Percentiles rank a stretch among this genome's conserved stretches.
Conservation (phyloP, 2,329 filamentous ascomycete genomes). For the Mariannaea elegans region DNA sequence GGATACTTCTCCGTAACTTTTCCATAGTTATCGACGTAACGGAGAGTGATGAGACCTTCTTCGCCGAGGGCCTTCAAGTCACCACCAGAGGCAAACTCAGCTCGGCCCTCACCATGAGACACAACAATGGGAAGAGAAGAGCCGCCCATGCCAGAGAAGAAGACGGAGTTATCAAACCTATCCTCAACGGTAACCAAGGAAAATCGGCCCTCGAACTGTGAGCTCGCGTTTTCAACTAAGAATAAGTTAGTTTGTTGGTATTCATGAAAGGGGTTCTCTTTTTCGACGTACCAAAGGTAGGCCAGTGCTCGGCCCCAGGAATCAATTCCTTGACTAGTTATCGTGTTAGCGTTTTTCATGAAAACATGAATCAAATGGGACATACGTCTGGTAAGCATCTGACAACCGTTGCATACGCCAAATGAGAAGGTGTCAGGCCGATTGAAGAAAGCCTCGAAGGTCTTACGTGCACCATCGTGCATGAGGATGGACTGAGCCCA, state of each 20-base stretch:
- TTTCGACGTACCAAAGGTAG: conserved; percentile 69
- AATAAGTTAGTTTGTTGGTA: conserved; percentile 5
- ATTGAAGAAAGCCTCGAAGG: conserved; percentile 87
- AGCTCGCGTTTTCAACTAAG: conserved; percentile 72
- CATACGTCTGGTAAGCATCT: conserved; percentile 79
- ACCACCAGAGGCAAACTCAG: conserved; percentile 69
- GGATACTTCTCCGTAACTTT: conserved; percentile 85
- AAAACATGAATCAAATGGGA: neutral
- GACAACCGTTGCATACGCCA: conserved; percentile 97
- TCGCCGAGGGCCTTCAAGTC: conserved; percentile 65
- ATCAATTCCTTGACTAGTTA: conserved; percentile 38
- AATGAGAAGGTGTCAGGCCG: conserved; percentile 90
- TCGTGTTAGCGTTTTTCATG: conserved; percentile 5
- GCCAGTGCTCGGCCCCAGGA: conserved; percentile 40
- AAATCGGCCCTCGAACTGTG: conserved; percentile 41
- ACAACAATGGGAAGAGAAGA: conserved; percentile 42
- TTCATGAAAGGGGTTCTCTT: too few relatives aligned
- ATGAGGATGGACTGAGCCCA: conserved; percentile 95
- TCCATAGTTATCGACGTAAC: conserved; percentile 83
- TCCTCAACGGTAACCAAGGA: conserved; percentile 40
- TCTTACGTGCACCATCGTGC: conserved; percentile 77
- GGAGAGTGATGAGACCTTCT: conserved; percentile 76
- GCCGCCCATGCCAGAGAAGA: conserved; percentile 38
- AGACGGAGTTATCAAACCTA: conserved; percentile 37
- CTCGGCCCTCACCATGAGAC: conserved; percentile 71